Evolutionary conservation across 345 rosid species (phyloP), one percentile per base, ranked within the genome.

Genomic region (Draba incana): DNA sequence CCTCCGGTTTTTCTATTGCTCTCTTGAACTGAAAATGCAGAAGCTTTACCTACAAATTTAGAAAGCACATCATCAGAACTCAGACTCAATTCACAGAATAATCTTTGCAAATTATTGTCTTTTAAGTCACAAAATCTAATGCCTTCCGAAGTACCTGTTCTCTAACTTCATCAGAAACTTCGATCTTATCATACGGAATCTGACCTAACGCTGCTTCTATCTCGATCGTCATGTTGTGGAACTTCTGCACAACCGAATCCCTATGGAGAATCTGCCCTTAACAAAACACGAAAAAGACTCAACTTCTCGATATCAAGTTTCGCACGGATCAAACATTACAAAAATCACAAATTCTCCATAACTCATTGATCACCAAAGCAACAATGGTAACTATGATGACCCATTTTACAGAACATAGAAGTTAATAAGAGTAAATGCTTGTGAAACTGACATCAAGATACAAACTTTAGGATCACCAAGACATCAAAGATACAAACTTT

Each of bases 21-120:
- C 99, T 86, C 79, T 62, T 86, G 61, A 91, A 86, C 60, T 94
- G 99, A 67, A 84, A 62, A 66, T 91, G 99, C 47, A 94, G 96
- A 57, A 94, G 92, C 74, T 89, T 88, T 43, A 84, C 81, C 99
- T 94, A 78, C 55, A 57, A 16, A 25, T 9, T 35, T 49, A 66
- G 53, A 71, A 65, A 56, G 42, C 28, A 20, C 11, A 45, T 11
- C 39, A 60, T 74, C 12, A 49, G 33, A 60, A 10, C 8, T 63
- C 70, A 31, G 27, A 10, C 8, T 63, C 70, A 31, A 37, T 4
- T 3, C 28, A 62, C 30, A 11, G 13, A 10, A 27, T 31, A 6
- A 52, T 13, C 6, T 58, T 62, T 69, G 52, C 46, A 63, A 24
- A 28, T 1, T 42, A 25, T 46, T 53, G 28, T 28, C 47, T 33